These are phyloP conservation scores for Vaccinium macrocarpon DNA, from an alignment of 148 eudicot genomes.

Conservation along the genomic window DNA sequence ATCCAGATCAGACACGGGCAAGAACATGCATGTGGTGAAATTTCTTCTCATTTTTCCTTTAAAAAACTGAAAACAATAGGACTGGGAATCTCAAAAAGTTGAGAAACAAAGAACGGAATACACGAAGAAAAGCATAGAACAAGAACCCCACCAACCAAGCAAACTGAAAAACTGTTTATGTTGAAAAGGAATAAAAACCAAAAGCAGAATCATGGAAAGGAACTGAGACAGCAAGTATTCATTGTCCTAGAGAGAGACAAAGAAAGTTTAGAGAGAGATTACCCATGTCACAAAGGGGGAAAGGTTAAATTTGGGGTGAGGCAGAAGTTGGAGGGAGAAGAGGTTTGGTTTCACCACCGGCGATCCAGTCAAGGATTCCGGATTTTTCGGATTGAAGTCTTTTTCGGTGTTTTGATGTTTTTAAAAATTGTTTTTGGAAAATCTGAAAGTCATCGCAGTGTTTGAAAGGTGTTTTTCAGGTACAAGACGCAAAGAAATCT, in stretches of 20 bases:
- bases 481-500: no score
- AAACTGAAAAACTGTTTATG: conserved; percentile 10
- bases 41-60: neutral
- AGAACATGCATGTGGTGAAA: conserved; percentile 31
- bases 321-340: conserved; percentile 1
- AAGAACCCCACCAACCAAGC: conserved; percentile 28
- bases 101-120: conserved; percentile 23
- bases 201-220: conserved; percentile 11
- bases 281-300: neutral
- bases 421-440: no score
- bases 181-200: conserved; percentile 8
- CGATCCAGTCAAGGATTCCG: no score
- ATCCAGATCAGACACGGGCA: conserved; percentile 41
- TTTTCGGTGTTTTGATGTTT: no score
- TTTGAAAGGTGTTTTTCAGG: no score
- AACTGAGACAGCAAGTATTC: neutral
- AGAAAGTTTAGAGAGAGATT: neutral
- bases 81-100: conserved; percentile 21
- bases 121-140: conserved; percentile 10
- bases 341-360: no score
- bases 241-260: neutral
- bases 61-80: neutral
- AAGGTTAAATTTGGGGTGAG: conserved; percentile 4
- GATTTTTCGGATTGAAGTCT: no score
- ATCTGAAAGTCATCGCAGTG: no score